Conservation (phyloP, 805 yeast genomes). For the Saccharomyces paradoxus region DNA sequence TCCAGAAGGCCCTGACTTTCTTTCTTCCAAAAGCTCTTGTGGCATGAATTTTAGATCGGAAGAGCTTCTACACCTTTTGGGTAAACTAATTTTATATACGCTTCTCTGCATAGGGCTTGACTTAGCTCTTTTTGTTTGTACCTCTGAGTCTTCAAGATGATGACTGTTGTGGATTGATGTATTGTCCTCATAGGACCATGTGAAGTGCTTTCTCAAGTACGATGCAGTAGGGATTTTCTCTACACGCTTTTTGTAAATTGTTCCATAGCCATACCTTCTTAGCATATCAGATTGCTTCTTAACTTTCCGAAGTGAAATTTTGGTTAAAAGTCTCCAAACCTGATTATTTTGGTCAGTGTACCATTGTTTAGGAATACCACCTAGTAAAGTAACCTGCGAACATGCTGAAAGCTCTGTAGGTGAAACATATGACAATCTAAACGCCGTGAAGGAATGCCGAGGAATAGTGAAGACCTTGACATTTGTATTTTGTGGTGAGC, state of each 20-base stretch:
- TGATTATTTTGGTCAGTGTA: constrained; percentile 15
- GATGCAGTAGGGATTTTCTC: neutral
- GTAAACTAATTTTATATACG: neutral
- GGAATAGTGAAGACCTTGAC: constrained; percentile 33
- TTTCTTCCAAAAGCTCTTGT: neutral
- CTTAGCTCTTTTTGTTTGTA: neutral
- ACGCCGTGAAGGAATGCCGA: constrained; percentile 50
- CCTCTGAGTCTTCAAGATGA: neutral
- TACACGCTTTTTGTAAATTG: constrained; percentile 3
- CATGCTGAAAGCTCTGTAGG: constrained; percentile 38
- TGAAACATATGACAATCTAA: constrained; percentile 46
- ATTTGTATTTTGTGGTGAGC: neutral
- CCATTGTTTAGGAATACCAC: constrained; percentile 56
- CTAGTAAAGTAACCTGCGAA: constrained; percentile 45
- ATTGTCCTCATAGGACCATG: neutral
- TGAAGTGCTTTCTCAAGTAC: neutral
- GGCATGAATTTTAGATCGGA: neutral
- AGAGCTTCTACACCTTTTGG: neutral
- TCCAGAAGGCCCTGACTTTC: neutral
- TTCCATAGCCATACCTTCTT: constrained; percentile 8
- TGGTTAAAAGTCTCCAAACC: constrained; percentile 5
- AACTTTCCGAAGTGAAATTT: constrained; percentile 4
- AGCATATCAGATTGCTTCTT: constrained; percentile 4
- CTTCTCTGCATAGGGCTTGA: neutral
- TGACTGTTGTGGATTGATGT: neutral